Evolutionary conservation across 2,329 filamentous ascomycete genomes (phyloP), one percentile per base, ranked within the genome.

Genomic region (Trichoderma citrinoviride): DNA sequence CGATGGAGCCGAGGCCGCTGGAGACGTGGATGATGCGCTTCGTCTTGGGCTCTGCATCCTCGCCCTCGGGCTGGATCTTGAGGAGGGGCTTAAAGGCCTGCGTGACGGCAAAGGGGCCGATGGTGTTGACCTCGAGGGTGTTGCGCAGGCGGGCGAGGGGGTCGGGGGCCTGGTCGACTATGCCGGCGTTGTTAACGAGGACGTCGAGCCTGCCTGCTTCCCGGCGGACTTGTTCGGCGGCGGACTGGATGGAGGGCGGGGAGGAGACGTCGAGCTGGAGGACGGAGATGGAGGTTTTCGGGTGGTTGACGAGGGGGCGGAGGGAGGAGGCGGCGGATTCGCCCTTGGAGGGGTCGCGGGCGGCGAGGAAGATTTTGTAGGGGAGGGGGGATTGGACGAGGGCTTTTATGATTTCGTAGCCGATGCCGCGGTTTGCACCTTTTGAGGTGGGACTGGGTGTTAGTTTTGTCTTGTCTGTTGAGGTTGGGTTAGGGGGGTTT

Each of bases 351-450:
- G 52, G 17, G 46, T 64, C 66, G n/a, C 80, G 75, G 44, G 69
- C 69, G 21, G 73, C 76, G 21, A 81, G 72, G 29, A 81, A 69
- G 58, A 81, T 70, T 64, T 81, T 76, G 67, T 77, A 77, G 14
- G 75, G 66, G 21, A 23, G 6, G 14, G 21, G 23, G 7, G 80
- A 74, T 3, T 78, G 74, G 61, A 75, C 70, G 14, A 78, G 69
- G 3, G 71, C 67, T n/a, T 69, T 56, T 23, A 76, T 76, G 7
- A 80, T 74, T 64, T 79, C 80, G 64, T 77, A 77, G 37, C 82
- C 81, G 40, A 84, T 80, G 61, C 82, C 81, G 61, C 76, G 77
- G 68, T 80, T 84, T 40, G 76, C 79, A 65, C 76, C 77, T 77
- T 60, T 29, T 23, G 7, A 29, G 29, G 29, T 7, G 6, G 29